These are phyloP conservation scores for Meyerozyma carpophila DNA, from an alignment of 1,139 yeast species.

Conservation along the genomic window DNA sequence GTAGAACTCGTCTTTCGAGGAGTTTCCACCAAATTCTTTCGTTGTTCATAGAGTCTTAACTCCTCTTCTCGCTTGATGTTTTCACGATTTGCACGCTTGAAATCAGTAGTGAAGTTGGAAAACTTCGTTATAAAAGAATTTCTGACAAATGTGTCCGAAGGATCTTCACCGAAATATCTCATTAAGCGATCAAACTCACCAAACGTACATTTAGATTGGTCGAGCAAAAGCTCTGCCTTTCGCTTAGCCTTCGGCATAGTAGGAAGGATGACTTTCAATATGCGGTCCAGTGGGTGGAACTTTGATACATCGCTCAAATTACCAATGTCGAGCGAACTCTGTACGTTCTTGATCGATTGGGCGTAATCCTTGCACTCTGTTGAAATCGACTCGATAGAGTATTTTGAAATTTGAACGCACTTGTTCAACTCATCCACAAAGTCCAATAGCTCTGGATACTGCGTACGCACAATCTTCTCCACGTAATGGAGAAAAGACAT, in stretches of 20 bases:
- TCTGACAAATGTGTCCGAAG: slow-evolving; percentile 60
- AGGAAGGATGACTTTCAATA: slow-evolving; percentile 58
- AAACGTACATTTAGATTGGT: slow-evolving; percentile 58
- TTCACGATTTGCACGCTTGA: slow-evolving; percentile 70
- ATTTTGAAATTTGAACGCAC: slow-evolving; percentile 55
- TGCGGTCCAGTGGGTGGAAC: slow-evolving; percentile 70
- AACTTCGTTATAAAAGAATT: slow-evolving; percentile 70
- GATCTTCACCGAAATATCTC: slow-evolving; percentile 76
- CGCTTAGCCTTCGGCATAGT: slow-evolving; percentile 63
- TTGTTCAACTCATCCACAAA: slow-evolving; percentile 59
- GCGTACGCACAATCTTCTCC: slow-evolving; percentile 62
- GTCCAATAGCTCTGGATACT: slow-evolving; percentile 58
- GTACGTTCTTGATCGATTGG: slow-evolving; percentile 59
- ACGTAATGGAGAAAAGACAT: slow-evolving; percentile 78
- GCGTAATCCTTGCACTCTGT: slow-evolving; percentile 57
- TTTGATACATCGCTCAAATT: slow-evolving; percentile 69
- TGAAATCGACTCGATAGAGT: slow-evolving; percentile 62
- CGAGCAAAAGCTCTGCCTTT: slow-evolving; percentile 57
- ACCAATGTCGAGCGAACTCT: slow-evolving; percentile 68
- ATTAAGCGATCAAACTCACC: slow-evolving; percentile 65
- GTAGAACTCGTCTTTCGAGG: slow-evolving; percentile 20
- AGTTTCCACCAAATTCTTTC: slow-evolving; percentile 59
- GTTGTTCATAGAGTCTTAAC: slow-evolving; percentile 64
- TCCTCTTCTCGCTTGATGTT: slow-evolving; percentile 80
- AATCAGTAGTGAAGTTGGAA: slow-evolving; percentile 66